Percentiles rank a stretch among this genome's conserved stretches.
Evolutionary conservation across 1,139 yeast genomes (phyloP).

Genomic region (Protomyces pachydermus): DNA sequence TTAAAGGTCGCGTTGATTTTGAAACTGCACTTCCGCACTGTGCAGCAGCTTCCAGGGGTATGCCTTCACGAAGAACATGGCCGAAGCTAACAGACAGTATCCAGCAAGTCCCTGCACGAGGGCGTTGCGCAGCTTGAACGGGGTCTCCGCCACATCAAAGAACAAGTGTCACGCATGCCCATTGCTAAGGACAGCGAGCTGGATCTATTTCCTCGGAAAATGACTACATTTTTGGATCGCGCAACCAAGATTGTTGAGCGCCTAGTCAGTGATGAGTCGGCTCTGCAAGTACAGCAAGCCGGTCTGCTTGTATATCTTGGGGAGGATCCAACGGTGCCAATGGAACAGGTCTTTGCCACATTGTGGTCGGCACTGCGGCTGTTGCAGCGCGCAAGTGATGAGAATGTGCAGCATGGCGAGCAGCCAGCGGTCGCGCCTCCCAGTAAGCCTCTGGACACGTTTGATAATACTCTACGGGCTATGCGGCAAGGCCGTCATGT

Average conservation of each 20-base stretch:
- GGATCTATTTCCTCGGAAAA: neutral
- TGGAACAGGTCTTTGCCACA: slow-evolving; percentile 15
- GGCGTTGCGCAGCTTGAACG: neutral
- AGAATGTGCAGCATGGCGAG: neutral
- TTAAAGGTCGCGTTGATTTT: neutral
- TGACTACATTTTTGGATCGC: slow-evolving; percentile 1
- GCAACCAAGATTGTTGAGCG: slow-evolving; percentile 1
- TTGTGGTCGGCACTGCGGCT: neutral
- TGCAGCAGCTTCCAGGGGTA: slow-evolving; percentile 18
- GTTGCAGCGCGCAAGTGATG: slow-evolving; percentile 4
- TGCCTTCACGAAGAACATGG: neutral
- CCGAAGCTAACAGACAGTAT: neutral
- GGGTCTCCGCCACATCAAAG: neutral
- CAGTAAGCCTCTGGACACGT: neutral
- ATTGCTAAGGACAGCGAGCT: neutral
- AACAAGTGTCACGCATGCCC: neutral
- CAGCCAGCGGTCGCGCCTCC: neutral
- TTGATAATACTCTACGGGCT: slow-evolving; percentile 7
- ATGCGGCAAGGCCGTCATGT: slow-evolving; percentile 19
- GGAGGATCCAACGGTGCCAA: neutral
- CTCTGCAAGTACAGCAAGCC: neutral
- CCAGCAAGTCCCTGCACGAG: neutral
- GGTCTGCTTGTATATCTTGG: slow-evolving; percentile 12
- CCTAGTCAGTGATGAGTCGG: neutral
- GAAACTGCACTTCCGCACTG: slow-evolving; percentile 3